phyloP scores from a whole-genome alignment of 1,284 basidiomycete genomes.

The Puccinia coronata region DNA sequence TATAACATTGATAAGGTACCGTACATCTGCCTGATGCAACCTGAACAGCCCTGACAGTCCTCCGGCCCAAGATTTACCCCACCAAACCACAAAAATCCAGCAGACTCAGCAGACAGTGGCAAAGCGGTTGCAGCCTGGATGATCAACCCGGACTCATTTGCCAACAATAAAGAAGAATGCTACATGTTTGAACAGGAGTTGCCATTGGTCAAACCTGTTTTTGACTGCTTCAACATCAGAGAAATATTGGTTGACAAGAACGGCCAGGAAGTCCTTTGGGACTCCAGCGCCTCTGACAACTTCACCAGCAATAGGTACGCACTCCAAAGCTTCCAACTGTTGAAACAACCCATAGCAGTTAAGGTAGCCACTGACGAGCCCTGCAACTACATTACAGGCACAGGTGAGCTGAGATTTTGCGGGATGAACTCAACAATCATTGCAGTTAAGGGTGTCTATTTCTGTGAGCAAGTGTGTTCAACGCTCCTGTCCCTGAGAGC shows the following conservation, averaged over 20 bases:
- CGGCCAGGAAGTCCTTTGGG: background rate
- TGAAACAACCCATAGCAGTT: background rate
- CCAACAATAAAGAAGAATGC: background rate
- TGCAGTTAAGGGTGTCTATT: background rate
- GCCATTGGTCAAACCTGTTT: background rate
- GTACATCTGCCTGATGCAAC: background rate
- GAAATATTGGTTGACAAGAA: background rate
- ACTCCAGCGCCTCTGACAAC: background rate
- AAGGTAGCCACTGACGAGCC: constrained; percentile 11
- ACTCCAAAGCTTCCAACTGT: background rate
- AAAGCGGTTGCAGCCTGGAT: background rate
- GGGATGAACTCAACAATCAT: background rate
- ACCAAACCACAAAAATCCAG: background rate
- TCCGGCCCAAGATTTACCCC: background rate
- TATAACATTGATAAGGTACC: background rate
- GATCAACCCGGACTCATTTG: background rate
- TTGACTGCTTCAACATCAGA: background rate
- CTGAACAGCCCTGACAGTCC: background rate
- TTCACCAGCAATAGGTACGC: background rate
- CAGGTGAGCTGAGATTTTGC: background rate
- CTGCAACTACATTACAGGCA: constrained; percentile 10
- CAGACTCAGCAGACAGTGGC: background rate
- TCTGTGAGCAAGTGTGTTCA: background rate
- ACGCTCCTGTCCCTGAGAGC: background rate
- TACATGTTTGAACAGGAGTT: background rate